These are phyloP conservation scores for Xylaria cubensis DNA, from an alignment of 495 filamentous ascomycete genomes.

Conservation along the genomic window DNA sequence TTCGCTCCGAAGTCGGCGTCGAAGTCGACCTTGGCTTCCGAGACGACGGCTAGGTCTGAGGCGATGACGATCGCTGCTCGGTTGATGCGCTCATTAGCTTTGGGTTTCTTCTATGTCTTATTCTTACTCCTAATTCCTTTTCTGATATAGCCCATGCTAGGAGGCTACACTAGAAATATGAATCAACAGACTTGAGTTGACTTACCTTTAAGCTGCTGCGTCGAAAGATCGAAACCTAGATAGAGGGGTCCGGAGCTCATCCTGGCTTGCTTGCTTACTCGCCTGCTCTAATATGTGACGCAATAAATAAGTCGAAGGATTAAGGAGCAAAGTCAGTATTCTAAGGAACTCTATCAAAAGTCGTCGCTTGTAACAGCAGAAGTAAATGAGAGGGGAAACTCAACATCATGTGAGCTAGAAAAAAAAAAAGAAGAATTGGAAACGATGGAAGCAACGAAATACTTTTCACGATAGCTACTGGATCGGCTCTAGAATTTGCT, in stretches of 20 bases:
- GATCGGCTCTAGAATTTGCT: background rate
- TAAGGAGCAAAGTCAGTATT: background rate
- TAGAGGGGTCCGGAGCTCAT: slow-evolving; percentile 71
- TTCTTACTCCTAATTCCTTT: background rate
- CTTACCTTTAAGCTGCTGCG: slow-evolving; percentile 90
- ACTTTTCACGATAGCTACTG: slow-evolving; percentile 14
- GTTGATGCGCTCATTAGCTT: slow-evolving; percentile 7
- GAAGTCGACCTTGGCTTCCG: slow-evolving; percentile 79
- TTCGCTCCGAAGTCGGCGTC: slow-evolving; percentile 74
- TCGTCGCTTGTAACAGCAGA: background rate
- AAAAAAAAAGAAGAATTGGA: background rate
- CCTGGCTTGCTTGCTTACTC: slow-evolving; percentile 30
- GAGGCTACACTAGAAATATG: background rate
- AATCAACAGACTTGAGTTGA: background rate
- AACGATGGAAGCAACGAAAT: background rate
- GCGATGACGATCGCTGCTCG: slow-evolving; percentile 74
- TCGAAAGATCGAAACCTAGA: slow-evolving; percentile 94
- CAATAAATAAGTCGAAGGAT: background rate
- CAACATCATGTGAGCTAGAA: slow-evolving; percentile 4
- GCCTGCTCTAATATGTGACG: background rate
- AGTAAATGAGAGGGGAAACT: background rate
- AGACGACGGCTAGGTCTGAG: slow-evolving; percentile 75
- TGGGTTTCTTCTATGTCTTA: background rate
- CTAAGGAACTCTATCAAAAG: slow-evolving; percentile 6
- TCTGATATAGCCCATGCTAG: background rate